phyloP scores from a whole-genome alignment of 768 basidiomycete species.

The Ramaria sp. region DNA sequence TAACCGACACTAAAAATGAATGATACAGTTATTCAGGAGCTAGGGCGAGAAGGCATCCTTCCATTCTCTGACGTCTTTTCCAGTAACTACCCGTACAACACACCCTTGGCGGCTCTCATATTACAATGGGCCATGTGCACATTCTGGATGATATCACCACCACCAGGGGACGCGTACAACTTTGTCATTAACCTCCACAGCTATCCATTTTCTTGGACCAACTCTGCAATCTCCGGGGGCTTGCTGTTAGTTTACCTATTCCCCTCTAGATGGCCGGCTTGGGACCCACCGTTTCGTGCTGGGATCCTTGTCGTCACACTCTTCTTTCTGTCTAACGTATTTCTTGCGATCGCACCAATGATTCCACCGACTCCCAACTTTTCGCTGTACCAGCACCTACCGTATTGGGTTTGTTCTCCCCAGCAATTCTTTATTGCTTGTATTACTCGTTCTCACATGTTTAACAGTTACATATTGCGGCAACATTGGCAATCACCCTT shows the following conservation, averaged over 20 bases:
- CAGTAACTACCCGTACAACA: slow-evolving; percentile 58
- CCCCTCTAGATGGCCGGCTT: slow-evolving; percentile 27
- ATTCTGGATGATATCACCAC: slow-evolving; percentile 40
- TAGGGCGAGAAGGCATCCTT: slow-evolving; percentile 60
- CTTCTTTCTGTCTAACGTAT: slow-evolving; percentile 57
- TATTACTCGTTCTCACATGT: not conserved
- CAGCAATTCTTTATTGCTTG: not conserved
- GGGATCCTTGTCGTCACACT: slow-evolving; percentile 35
- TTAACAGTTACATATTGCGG: slow-evolving; percentile 37
- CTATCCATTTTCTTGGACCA: slow-evolving; percentile 47
- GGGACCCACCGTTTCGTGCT: slow-evolving; percentile 58
- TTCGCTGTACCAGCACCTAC: slow-evolving; percentile 39
- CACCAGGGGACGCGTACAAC: slow-evolving; percentile 65
- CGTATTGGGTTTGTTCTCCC: slow-evolving; percentile 50
- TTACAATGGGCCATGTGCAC: slow-evolving; percentile 52
- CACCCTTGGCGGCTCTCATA: slow-evolving; percentile 53
- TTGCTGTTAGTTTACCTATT: slow-evolving; percentile 48
- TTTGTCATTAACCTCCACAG: slow-evolving; percentile 42
- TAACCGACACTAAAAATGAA: slow-evolving; percentile 10
- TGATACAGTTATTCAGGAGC: slow-evolving; percentile 59
- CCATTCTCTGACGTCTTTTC: slow-evolving; percentile 59
- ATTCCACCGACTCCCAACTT: slow-evolving; percentile 46
- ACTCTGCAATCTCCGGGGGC: slow-evolving; percentile 48
- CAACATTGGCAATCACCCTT: slow-evolving; percentile 34
- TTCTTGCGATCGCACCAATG: slow-evolving; percentile 50